Evolutionary conservation across 208 protist species (phyloP).

Genomic region (Zelonia costaricensis): DNA sequence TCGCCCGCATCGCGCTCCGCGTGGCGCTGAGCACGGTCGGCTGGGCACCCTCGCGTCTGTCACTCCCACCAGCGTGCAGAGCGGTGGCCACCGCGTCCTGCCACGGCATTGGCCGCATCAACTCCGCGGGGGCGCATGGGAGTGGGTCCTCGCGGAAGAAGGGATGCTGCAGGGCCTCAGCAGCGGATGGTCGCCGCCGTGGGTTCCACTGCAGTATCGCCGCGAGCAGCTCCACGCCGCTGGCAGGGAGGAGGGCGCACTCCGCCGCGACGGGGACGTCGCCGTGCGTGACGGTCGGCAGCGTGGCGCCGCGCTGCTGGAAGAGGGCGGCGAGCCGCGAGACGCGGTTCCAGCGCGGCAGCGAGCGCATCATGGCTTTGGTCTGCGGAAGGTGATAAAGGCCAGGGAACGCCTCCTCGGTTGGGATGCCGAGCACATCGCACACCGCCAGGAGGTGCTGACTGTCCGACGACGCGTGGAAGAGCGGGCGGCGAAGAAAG

Average conservation of each 20-base stretch:
- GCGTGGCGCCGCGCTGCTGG: constrained; percentile 3
- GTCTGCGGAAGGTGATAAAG: constrained; percentile 68
- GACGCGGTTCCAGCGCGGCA: constrained; percentile 59
- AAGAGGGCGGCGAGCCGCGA: constrained; percentile 58
- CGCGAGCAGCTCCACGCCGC: constrained; percentile 72
- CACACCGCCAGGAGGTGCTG: constrained; percentile 90
- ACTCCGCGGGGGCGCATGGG: constrained; percentile 61
- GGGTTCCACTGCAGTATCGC: constrained; percentile 84
- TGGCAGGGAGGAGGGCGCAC: constrained; percentile 28
- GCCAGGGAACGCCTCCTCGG: constrained; percentile 74
- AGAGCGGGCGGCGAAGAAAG: constrained; percentile 97
- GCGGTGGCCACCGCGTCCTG: constrained; percentile 3
- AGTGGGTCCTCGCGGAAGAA: constrained; percentile 82
- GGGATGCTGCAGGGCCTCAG: constrained; percentile 69
- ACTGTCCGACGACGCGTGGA: constrained; percentile 83
- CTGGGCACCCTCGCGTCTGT: too few species aligned
- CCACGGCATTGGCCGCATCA: constrained; percentile 68
- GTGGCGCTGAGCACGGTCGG: too few species aligned
- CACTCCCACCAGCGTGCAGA: too few species aligned
- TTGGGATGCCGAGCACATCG: constrained; percentile 95
- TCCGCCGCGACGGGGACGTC: constrained; percentile 18
- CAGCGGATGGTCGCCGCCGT: constrained; percentile 60
- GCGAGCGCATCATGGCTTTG: constrained; percentile 47
- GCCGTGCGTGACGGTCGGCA: constrained; percentile 18
- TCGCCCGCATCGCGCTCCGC: too few species aligned